Conservation (phyloP, 768 basidiomycete species). For the Tubosaeta brunneosetosa region DNA sequence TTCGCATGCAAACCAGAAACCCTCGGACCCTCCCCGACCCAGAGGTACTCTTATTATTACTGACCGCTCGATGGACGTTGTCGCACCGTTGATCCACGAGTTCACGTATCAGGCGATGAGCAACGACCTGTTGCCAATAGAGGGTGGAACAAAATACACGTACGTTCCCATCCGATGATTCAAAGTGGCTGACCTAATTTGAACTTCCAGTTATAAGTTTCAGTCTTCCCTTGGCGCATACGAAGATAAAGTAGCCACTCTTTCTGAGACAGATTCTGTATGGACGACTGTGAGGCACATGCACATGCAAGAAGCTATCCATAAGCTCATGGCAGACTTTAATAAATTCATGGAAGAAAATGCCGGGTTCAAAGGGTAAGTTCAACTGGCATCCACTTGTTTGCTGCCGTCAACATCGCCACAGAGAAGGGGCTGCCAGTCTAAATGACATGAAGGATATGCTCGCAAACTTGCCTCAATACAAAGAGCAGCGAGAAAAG, state of each 20-base stretch:
- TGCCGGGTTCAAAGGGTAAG: constrained; percentile 88
- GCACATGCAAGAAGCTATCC: constrained; percentile 98
- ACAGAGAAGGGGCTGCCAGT: constrained; percentile 74
- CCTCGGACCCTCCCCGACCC: constrained; percentile 53
- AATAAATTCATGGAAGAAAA: constrained; percentile 92
- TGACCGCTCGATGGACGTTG: constrained; percentile 92
- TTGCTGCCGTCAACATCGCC: constrained; percentile 3
- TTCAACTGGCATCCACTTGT: constrained; percentile 4
- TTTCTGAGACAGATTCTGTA: constrained; percentile 85
- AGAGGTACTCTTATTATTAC: constrained; percentile 85
- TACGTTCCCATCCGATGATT: constrained; percentile 39
- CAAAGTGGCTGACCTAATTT: neutral
- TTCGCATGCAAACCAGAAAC: constrained; percentile 38
- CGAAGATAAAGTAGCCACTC: constrained; percentile 82
- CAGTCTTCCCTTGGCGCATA: constrained; percentile 79
- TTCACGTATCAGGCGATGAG: constrained; percentile 99
- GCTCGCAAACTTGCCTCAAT: constrained; percentile 92
- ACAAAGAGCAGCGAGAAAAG: constrained; percentile 93
- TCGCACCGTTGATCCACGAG: constrained; percentile 90
- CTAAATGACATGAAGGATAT: constrained; percentile 99
- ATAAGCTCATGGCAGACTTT: constrained; percentile 95
- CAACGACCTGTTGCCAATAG: constrained; percentile 86
- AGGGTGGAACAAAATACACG: constrained; percentile 84
- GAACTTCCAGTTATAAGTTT: constrained; percentile 74
- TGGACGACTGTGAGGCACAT: constrained; percentile 94